Evolutionary conservation across 805 yeast genomes (phyloP).

Genomic region (Wickerhamomyces xylosicus): DNA sequence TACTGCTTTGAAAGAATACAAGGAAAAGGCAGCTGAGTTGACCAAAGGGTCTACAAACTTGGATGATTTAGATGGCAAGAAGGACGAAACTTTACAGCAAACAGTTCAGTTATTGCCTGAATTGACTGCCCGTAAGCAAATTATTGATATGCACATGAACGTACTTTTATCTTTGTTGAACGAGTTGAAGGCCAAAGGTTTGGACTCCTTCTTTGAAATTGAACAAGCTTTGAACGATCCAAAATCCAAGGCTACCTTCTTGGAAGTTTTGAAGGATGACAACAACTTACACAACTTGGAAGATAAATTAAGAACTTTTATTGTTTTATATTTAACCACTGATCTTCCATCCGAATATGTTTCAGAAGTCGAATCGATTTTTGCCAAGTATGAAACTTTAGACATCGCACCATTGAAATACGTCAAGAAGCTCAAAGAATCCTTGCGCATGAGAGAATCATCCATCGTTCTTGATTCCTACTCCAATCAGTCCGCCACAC

Average conservation of each 20-base stretch:
- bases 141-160: conserved; percentile 95
- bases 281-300: conserved; percentile 49
- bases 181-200: conserved; percentile 74
- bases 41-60: conserved; percentile 64
- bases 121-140: conserved; percentile 74
- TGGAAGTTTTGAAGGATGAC: conserved; percentile 41
- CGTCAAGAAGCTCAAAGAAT: conserved; percentile 73
- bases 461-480: conserved; percentile 25
- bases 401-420: conserved; percentile 61
- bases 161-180: conserved; percentile 76
- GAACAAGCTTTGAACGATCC: conserved; percentile 71
- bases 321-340: conserved; percentile 57
- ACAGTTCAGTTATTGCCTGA: conserved; percentile 93
- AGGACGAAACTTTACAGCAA: conserved; percentile 53
- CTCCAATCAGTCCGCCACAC: conserved; percentile 18
- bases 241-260: conserved; percentile 44
- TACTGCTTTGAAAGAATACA: conserved; percentile 67
- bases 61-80: conserved; percentile 57
- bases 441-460: conserved; percentile 42
- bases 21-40: conserved; percentile 78
- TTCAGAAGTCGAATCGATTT: conserved; percentile 51
- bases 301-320: conserved; percentile 84
- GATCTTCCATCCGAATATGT: conserved; percentile 41
- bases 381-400: conserved; percentile 41
- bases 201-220: conserved; percentile 88